Evolutionary conservation across 805 yeast genomes (phyloP).

Genomic region (Schwanniomyces polymorphus): DNA sequence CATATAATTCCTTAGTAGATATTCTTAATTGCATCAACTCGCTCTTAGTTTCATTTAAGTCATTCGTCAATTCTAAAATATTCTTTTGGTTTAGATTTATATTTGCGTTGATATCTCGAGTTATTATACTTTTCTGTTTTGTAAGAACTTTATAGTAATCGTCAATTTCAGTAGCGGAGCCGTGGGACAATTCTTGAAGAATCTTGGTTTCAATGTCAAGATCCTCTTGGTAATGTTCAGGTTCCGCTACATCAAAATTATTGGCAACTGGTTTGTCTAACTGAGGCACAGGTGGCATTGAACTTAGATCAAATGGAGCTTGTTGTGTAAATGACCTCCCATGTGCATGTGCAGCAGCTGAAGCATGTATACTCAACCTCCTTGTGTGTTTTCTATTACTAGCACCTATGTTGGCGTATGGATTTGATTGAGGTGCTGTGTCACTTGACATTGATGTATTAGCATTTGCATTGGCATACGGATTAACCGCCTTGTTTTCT

Average conservation of each 20-base stretch:
- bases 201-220: constrained; percentile 17
- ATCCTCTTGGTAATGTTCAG: constrained; percentile 6
- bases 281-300: constrained; percentile 33
- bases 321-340: constrained; percentile 22
- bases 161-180: constrained; percentile 72
- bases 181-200: constrained; percentile 49
- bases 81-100: constrained; percentile 64
- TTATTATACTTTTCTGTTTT: constrained; percentile 49
- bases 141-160: constrained; percentile 59
- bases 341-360: constrained; percentile 34
- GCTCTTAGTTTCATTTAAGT: constrained; percentile 61
- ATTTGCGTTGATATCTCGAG: constrained; percentile 55
- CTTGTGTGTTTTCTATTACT: constrained; percentile 21
- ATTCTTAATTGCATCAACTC: constrained; percentile 64
- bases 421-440: constrained; percentile 13
- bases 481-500: constrained; percentile 17
- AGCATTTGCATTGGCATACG: constrained; percentile 28
- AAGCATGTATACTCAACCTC: constrained; percentile 37
- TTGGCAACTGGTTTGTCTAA: constrained; percentile 4
- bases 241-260: constrained; percentile 2
- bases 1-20: constrained; percentile 58
- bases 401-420: constrained; percentile 8
- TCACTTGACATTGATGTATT: constrained; percentile 10
- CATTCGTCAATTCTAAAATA: constrained; percentile 57
- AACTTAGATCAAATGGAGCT: constrained; percentile 20